Evolutionary conservation across 306 rosid genomes (phyloP).

Genomic region (Potentilla sterilis): DNA sequence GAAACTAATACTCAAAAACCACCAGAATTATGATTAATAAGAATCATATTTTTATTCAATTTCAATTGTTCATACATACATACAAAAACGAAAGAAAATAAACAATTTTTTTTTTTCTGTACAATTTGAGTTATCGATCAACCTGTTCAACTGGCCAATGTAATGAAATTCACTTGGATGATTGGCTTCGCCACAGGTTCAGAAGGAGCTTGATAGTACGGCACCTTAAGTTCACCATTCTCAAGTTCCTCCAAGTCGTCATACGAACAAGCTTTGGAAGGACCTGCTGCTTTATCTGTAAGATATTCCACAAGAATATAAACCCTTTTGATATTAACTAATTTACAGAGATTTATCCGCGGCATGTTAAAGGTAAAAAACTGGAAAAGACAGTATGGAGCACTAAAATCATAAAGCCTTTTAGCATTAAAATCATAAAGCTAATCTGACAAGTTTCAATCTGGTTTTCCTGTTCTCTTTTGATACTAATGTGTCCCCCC

Average conservation of each 20-base stretch:
- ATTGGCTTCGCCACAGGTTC: not conserved
- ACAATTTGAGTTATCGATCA: not conserved
- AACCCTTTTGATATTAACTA: constrained; percentile 3
- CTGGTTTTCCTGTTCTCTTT: no score
- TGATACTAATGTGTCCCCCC: no score
- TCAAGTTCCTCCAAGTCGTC: constrained; percentile 83
- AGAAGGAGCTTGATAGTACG: not conserved
- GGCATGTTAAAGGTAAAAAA: constrained; percentile 62
- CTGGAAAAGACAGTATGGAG: no score
- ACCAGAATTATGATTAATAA: not conserved
- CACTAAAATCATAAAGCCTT: no score
- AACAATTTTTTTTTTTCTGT: not conserved
- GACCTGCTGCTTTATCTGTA: no score
- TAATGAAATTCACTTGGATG: not conserved
- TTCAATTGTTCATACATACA: constrained; percentile 2
- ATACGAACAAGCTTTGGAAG: constrained; percentile 25
- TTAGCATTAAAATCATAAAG: no score
- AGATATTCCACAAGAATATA: no score
- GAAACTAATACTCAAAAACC: not conserved
- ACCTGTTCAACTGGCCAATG: not conserved
- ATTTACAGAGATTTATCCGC: constrained; percentile 54
- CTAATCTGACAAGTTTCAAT: no score
- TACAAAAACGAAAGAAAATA: not conserved
- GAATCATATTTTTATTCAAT: not conserved
- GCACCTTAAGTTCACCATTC: constrained; percentile 23